Conservation (phyloP, 2,329 filamentous ascomycete species). For the Colletotrichum echinochloae region DNA sequence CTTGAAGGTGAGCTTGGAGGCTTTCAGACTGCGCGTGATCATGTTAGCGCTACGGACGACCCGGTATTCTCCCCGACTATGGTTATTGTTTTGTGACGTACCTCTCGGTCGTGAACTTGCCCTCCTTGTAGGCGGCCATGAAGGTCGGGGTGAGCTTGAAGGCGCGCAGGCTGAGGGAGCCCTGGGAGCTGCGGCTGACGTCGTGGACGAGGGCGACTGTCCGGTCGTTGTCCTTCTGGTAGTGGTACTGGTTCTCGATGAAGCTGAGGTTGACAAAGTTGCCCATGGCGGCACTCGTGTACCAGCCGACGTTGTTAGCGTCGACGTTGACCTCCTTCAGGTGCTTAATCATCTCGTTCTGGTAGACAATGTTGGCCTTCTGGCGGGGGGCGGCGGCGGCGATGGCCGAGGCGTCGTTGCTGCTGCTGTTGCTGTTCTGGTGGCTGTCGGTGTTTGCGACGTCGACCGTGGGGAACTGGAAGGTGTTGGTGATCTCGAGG, state of each 20-base stretch:
- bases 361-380: conserved; percentile 89
- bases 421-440: conserved; percentile 78
- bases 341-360: conserved; percentile 97
- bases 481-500: conserved; percentile 93
- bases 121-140: conserved; percentile 93
- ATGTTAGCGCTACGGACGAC: conserved; percentile 31
- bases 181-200: conserved; percentile 93
- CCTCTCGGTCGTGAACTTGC: conserved; percentile 97
- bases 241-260: conserved; percentile 97
- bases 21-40: conserved; percentile 77
- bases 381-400: conserved; percentile 91
- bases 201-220: conserved; percentile 94
- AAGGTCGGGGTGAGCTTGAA: conserved; percentile 91
- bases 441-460: conserved; percentile 76
- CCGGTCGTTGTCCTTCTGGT: conserved; percentile 94
- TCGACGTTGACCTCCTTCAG: conserved; percentile 98
- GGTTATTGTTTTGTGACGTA: conserved; percentile 53
- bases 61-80: background rate
- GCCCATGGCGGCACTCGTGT: conserved; percentile 98
- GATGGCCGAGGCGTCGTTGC: conserved; percentile 78
- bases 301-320: conserved; percentile 98
- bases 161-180: conserved; percentile 87
- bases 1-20: conserved; percentile 92
- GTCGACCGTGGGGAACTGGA: conserved; percentile 91
- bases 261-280: conserved; percentile 96